phyloP scores from a whole-genome alignment of 108 stramenopile species.

The Epipyxis sp. region DNA sequence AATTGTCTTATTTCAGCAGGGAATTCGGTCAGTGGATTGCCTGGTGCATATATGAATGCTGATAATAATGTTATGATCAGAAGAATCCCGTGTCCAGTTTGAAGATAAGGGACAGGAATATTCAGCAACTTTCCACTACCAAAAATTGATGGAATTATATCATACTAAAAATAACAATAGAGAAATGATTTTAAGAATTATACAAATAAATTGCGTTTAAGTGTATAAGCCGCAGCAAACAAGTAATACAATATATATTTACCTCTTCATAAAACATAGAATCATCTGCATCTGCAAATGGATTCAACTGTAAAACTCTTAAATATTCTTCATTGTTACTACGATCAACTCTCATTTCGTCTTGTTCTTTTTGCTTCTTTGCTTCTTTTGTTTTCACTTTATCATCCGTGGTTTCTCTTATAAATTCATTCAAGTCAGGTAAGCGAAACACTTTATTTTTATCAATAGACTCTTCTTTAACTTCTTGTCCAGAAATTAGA shows the following conservation, averaged over 20 bases:
- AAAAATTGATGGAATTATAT: neutral
- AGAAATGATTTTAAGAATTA: neutral
- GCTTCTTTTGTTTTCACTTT: neutral
- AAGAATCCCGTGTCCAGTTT: conserved; percentile 51
- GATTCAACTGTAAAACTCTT: neutral
- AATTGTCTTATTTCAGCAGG: conserved; percentile 51
- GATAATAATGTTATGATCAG: conserved; percentile 38
- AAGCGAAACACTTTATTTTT: neutral
- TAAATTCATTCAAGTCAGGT: neutral
- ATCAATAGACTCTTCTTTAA: neutral
- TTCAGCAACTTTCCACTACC: conserved; percentile 31
- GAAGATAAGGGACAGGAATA: conserved; percentile 50
- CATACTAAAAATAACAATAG: neutral
- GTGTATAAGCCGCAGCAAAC: no score
- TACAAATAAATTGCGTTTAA: neutral
- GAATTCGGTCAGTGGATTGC: conserved; percentile 50
- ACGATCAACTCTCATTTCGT: neutral
- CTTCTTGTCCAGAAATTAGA: neutral
- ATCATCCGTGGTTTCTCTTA: neutral
- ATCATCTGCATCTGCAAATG: neutral
- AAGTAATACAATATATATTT: no score
- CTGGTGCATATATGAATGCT: conserved; percentile 42
- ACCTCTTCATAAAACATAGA: neutral
- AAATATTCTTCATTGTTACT: neutral
- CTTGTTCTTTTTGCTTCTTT: neutral